Evolutionary conservation across 306 rosid species (phyloP).

Genomic region (Fragaria nilgerrensis): DNA sequence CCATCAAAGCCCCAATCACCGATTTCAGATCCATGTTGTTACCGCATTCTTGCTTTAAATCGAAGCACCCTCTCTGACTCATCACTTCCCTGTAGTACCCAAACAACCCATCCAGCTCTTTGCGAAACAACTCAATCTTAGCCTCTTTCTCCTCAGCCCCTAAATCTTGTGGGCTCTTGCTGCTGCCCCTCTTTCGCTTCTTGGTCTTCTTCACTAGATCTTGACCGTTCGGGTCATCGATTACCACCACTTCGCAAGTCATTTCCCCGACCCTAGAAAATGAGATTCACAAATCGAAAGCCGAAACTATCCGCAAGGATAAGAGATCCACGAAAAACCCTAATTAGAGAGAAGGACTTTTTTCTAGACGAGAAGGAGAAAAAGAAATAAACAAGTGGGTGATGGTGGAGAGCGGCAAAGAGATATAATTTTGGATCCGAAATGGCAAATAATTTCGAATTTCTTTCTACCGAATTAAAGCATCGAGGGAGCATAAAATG

Average conservation of each 20-base stretch:
- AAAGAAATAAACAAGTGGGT: not conserved
- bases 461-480: not conserved
- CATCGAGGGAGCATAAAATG: too few species aligned
- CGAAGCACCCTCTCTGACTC: constrained; percentile 39
- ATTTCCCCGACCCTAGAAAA: constrained; percentile 19
- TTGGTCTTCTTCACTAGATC: constrained; percentile 38
- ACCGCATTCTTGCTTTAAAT: constrained; percentile 28
- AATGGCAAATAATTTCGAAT: not conserved
- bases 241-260: constrained; percentile 29
- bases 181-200: constrained; percentile 54
- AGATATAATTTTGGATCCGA: constrained; percentile 3
- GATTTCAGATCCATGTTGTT: constrained; percentile 23
- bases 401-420: constrained; percentile 5
- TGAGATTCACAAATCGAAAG: not conserved
- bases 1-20: constrained; percentile 64
- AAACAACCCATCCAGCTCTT: constrained; percentile 60
- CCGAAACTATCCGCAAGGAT: not conserved
- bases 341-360: not conserved
- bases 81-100: constrained; percentile 47
- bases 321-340: not conserved
- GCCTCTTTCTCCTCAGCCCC: constrained; percentile 47
- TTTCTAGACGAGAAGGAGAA: not conserved
- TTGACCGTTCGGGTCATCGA: constrained; percentile 22
- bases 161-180: constrained; percentile 20
- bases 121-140: constrained; percentile 37